Percentiles rank a stretch among this genome's conserved stretches.
Conservation (phyloP, 2,329 filamentous ascomycete genomes). For the Cladosporium halotolerans region DNA sequence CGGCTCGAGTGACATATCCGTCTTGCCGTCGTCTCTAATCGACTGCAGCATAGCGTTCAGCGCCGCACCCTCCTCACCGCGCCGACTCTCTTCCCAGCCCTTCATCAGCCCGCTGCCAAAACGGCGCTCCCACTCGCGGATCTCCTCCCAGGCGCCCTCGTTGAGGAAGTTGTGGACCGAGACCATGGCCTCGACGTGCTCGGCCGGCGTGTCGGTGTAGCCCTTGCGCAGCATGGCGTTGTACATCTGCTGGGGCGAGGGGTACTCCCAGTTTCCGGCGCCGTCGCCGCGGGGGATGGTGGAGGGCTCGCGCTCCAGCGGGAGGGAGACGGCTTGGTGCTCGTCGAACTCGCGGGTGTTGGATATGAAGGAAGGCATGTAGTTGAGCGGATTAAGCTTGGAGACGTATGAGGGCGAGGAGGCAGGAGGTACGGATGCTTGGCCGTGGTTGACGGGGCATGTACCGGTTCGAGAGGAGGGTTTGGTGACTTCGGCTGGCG, state of each 20-base stretch:
- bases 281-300: conserved; percentile 82
- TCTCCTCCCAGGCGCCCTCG: conserved; percentile 94
- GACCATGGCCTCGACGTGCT: conserved; percentile 94
- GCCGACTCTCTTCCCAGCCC: conserved; percentile 29
- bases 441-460: conserved; percentile 36
- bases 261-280: conserved; percentile 88
- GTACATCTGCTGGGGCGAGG: conserved; percentile 98
- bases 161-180: conserved; percentile 97
- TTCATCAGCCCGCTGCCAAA: conserved; percentile 67
- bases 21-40: conserved; percentile 22
- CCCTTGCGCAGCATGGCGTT: conserved; percentile 95
- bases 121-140: conserved; percentile 84
- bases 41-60: conserved; percentile 21
- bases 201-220: conserved; percentile 87
- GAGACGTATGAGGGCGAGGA: conserved; percentile 47
- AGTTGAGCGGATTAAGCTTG: conserved; percentile 78
- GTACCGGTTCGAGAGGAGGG: conserved; percentile 14
- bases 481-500: conserved; percentile 22
- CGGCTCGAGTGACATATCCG: conserved; percentile 44
- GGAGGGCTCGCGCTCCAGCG: conserved; percentile 73
- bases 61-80: conserved; percentile 30
- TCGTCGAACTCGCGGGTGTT: conserved; percentile 61
- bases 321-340: conserved; percentile 66
- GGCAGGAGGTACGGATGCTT: conserved; percentile 19
- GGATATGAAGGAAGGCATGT: conserved; percentile 85